Evolutionary conservation across 2,329 filamentous ascomycete genomes (phyloP).

Genomic region (Xylaria polymorpha): DNA sequence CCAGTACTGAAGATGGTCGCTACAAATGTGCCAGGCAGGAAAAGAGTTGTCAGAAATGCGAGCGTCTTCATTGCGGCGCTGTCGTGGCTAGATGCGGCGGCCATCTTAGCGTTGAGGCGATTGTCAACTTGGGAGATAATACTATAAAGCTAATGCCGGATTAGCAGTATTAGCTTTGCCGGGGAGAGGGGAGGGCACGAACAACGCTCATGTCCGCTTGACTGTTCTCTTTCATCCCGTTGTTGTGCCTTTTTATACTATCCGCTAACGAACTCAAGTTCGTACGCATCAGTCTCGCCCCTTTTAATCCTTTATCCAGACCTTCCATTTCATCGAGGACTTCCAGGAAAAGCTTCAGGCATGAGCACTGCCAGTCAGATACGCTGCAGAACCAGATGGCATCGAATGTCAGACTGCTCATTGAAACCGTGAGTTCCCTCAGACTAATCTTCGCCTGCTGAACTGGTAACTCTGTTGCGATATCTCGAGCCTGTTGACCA

Average conservation of each 20-base stretch:
- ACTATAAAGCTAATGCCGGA: slow-evolving; percentile 17
- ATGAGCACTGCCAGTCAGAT: slow-evolving; percentile 24
- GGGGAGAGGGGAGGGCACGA: background rate
- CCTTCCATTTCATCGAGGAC: slow-evolving; percentile 6
- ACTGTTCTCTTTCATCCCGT: slow-evolving; percentile 16
- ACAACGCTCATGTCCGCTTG: slow-evolving; percentile 25
- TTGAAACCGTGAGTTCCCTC: slow-evolving; percentile 9
- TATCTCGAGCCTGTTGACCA: background rate
- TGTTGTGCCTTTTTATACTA: slow-evolving; percentile 9
- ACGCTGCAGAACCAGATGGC: slow-evolving; percentile 21
- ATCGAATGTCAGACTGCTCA: slow-evolving; percentile 27
- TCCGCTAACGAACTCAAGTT: slow-evolving; percentile 17
- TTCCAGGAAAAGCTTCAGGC: slow-evolving; percentile 7
- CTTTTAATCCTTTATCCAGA: background rate
- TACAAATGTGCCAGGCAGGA: slow-evolving; percentile 21
- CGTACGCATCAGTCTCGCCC: slow-evolving; percentile 5
- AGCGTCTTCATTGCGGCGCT: slow-evolving; percentile 31
- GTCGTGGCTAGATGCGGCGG: slow-evolving; percentile 25
- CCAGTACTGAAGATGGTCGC: slow-evolving; percentile 25
- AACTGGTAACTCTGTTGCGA: slow-evolving; percentile 16
- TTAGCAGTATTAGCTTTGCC: background rate
- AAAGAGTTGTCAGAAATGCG: slow-evolving; percentile 22
- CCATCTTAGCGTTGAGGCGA: slow-evolving; percentile 24
- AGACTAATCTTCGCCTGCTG: slow-evolving; percentile 23
- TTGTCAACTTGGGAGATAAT: slow-evolving; percentile 31